Percentiles rank a stretch among this genome's conserved stretches.
These are phyloP conservation scores for Fusarium multiceps DNA, from an alignment of 2,329 filamentous ascomycete species.

Conservation along the genomic window DNA sequence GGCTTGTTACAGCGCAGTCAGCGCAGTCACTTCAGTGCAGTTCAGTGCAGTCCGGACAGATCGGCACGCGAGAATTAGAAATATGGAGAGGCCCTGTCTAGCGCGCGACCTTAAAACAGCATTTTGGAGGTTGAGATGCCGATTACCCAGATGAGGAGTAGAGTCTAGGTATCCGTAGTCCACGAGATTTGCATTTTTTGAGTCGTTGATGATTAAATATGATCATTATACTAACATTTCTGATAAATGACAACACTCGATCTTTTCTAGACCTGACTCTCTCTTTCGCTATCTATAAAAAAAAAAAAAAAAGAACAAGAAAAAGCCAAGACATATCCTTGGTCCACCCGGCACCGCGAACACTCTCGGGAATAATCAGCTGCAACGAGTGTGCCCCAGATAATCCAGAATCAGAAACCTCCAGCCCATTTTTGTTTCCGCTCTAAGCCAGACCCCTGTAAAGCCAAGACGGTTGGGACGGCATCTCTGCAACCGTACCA, in stretches of 20 bases:
- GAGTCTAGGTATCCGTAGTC: neutral
- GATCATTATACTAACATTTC: neutral
- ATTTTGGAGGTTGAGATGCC: constrained; percentile 37
- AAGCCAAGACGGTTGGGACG: constrained; percentile 55
- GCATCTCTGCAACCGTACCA: constrained; percentile 51
- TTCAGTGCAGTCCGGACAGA: constrained; percentile 36
- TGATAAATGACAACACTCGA: neutral
- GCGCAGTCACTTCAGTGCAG: neutral
- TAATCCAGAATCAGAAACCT: constrained; percentile 35
- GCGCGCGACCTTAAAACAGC: constrained; percentile 32
- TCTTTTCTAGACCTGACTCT: neutral
- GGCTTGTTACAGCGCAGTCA: neutral
- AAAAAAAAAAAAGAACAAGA: neutral
- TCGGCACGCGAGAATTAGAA: constrained; percentile 45
- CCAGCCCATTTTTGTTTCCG: constrained; percentile 28
- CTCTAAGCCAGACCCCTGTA: constrained; percentile 26
- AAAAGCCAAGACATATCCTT: constrained; percentile 27
- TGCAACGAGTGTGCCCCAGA: constrained; percentile 41
- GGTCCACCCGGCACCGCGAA: constrained; percentile 45
- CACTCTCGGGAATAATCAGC: constrained; percentile 45
- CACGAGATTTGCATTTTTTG: neutral
- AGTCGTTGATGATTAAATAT: neutral
- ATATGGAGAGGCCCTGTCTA: constrained; percentile 43
- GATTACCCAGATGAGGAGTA: constrained; percentile 42
- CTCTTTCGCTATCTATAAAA: neutral